Evolutionary conservation across 495 filamentous ascomycete genomes (phyloP), one percentile per base, ranked within the genome.

Genomic region (Pyrenopolyporus hunteri): DNA sequence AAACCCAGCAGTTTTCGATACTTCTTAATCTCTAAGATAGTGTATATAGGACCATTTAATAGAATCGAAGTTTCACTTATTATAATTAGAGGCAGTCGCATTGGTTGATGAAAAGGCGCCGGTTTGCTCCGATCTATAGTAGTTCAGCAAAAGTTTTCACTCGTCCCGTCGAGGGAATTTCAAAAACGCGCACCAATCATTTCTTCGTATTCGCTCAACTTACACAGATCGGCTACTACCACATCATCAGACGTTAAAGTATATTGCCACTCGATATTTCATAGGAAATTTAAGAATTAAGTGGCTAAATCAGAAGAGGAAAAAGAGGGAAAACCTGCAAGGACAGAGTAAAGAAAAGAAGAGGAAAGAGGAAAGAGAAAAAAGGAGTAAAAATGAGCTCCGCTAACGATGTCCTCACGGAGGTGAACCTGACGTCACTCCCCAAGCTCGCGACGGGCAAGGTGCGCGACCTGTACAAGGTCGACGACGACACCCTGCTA

Each of bases 401-500:
- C 26, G 45, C 53, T 8, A 26, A 31, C 28, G 31, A 53, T 20
- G 43, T 48, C 42, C 40, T 61, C 25, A 55, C 58, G 6, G 19
- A 48, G 28, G 14, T 62, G 17, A 44, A 10, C 5, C 35, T 62
- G 28, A 49, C 43, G 26, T 62, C 58, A 20, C 50, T 62, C 9
- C 58, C 50, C 25, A 48, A 49, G 49, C n/a, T 62, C 35, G 50
- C 58, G 1, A 43, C 70, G 61, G 76, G 91, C 55, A 96, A 96
- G 77, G 91, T 96, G 33, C 84, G 92, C 59, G 89, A 93, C 66
- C 75, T 97, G 16, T 97, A 91, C 69, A 80, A 85, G 51, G 74
- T 95, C 49, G 86, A 92, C 71, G 78, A 86, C 17, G 76, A 85
- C 49, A 90, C 88, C 1, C 82, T 97, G 5, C 87, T 97, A 33